phyloP scores from a whole-genome alignment of 306 rosid genomes.

The Rosa persica region DNA sequence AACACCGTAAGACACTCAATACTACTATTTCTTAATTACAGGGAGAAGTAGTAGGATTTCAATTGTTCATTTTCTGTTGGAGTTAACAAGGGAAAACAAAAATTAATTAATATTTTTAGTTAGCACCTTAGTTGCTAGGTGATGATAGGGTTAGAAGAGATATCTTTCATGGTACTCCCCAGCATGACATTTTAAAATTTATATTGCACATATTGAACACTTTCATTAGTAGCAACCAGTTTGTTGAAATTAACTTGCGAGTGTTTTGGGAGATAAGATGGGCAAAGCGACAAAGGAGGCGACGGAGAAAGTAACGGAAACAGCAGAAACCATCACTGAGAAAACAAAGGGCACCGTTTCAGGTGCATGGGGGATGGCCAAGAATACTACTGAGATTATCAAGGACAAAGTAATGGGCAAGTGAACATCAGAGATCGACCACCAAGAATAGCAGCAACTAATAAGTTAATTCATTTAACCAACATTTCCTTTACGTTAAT shows the following conservation, averaged over 20 bases:
- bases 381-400: constrained; percentile 39
- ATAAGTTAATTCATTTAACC: not conserved
- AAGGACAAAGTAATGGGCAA: constrained; percentile 44
- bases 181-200: not conserved
- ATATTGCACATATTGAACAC: not conserved
- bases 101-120: not conserved
- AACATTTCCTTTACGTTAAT: not conserved
- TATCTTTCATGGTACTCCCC: not conserved
- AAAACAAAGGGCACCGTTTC: constrained; percentile 41
- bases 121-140: not conserved
- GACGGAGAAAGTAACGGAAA: constrained; percentile 40
- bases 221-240: not conserved
- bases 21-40: not conserved
- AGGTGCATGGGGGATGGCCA: constrained; percentile 42
- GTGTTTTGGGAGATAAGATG: constrained; percentile 24
- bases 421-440: constrained; percentile 2
- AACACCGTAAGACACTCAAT: constrained; percentile 29
- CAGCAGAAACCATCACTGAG: constrained; percentile 36
- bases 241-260: not conserved
- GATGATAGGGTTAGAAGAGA: not conserved
- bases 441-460: not conserved
- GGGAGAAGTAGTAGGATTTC: not conserved
- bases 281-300: constrained; percentile 39
- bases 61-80: not conserved
- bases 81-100: not conserved